These are phyloP conservation scores for Fraxinus ornus DNA, from an alignment of 305 asterid species.

Conservation along the genomic window DNA sequence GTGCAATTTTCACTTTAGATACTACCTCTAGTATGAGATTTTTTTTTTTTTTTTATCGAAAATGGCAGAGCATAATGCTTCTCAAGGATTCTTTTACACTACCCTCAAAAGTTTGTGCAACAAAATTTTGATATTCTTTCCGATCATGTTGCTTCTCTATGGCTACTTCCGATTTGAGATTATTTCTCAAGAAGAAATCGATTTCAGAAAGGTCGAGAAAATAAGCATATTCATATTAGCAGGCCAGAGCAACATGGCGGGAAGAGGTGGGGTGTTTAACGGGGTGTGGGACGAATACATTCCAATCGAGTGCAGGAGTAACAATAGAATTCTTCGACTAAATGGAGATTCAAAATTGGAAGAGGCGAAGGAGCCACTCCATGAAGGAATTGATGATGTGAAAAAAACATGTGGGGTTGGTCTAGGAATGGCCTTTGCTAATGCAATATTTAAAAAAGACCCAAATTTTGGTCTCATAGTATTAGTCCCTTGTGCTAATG, in stretches of 20 bases:
- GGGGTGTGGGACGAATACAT: slow-evolving; percentile 30
- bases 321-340: slow-evolving; percentile 31
- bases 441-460: slow-evolving; percentile 24
- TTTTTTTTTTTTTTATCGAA: background rate
- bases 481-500: slow-evolving; percentile 47
- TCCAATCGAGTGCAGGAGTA: slow-evolving; percentile 27
- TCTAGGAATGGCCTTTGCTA: slow-evolving; percentile 51
- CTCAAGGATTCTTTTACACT: background rate
- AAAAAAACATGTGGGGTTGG: slow-evolving; percentile 41
- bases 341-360: slow-evolving; percentile 23
- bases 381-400: slow-evolving; percentile 41
- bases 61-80: background rate
- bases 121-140: background rate
- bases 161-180: background rate
- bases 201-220: background rate
- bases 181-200: background rate
- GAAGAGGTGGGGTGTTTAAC: slow-evolving; percentile 31
- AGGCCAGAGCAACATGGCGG: slow-evolving; percentile 54
- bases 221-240: slow-evolving; percentile 40
- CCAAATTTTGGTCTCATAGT: slow-evolving; percentile 31
- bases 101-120: background rate
- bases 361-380: slow-evolving; percentile 44
- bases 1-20: background rate
- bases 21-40: background rate
- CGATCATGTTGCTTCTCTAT: background rate